These are phyloP conservation scores for Exophiala lecanii-corni DNA, from an alignment of 2,329 filamentous ascomycete species.

Conservation along the genomic window DNA sequence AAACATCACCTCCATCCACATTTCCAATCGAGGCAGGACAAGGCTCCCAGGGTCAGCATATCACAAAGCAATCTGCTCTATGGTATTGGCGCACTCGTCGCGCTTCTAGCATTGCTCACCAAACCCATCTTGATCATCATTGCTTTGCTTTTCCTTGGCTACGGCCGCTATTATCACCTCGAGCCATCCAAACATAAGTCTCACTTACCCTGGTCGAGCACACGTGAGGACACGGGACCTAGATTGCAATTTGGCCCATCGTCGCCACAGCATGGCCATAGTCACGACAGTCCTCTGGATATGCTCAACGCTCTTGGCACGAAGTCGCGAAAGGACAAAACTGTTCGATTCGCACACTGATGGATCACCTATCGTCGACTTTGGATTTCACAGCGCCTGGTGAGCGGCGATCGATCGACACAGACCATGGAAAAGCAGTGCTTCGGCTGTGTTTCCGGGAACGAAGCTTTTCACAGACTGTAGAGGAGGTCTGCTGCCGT, in stretches of 20 bases:
- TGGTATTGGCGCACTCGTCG: conserved; percentile 2
- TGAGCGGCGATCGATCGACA: no score
- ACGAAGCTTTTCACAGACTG: no score
- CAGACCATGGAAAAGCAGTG: no score
- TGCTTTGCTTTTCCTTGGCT: conserved; percentile 4
- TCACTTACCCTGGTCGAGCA: neutral
- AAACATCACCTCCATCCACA: neutral
- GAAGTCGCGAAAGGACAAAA: neutral
- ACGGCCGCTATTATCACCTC: conserved; percentile 10
- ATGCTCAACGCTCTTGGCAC: neutral
- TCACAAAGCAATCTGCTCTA: conserved; percentile 3
- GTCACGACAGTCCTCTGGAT: neutral
- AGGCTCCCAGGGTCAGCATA: neutral
- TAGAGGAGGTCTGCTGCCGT: no score
- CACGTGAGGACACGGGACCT: neutral
- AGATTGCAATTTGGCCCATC: neutral
- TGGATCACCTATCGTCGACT: no score
- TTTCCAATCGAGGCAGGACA: neutral
- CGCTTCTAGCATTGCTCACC: conserved; percentile 6
- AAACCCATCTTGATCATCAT: conserved; percentile 8
- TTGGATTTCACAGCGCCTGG: no score
- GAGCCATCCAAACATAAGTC: conserved; percentile 3
- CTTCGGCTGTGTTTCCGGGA: no score
- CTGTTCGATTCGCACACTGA: neutral
- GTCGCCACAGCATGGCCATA: neutral